Conservation (phyloP, 371 early-diverging fungal species). For the Nematocida major region DNA sequence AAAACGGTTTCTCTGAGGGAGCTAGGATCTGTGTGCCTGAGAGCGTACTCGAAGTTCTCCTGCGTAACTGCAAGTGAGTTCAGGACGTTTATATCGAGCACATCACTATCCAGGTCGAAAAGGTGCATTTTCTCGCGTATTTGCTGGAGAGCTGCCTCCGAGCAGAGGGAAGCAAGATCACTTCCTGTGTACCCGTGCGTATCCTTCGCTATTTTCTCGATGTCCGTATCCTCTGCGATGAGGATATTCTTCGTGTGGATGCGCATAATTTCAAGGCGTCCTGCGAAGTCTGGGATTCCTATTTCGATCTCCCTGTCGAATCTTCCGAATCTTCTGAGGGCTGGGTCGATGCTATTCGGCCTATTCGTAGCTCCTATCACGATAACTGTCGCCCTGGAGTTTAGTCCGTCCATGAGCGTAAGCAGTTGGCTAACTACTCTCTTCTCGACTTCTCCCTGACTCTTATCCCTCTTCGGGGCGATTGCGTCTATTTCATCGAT, state of each 20-base stretch:
- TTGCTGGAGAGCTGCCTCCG: conserved; percentile 99
- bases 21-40: conserved; percentile 91
- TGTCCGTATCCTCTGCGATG: conserved; percentile 81
- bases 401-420: conserved; percentile 97
- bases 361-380: conserved; percentile 93
- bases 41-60: conserved; percentile 91
- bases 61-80: conserved; percentile 92
- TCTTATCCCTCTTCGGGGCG: conserved; percentile 98
- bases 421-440: conserved; percentile 95
- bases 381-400: conserved; percentile 88
- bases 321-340: conserved; percentile 86
- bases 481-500: conserved; percentile 99
- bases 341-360: conserved; percentile 92
- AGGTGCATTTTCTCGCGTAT: conserved; percentile 89
- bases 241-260: conserved; percentile 99
- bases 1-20: conserved; percentile 97
- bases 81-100: conserved; percentile 89
- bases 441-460: conserved; percentile 96
- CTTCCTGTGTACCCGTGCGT: conserved; percentile 97
- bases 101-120: conserved; percentile 95
- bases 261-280: conserved; percentile 91
- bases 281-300: conserved; percentile 96
- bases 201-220: conserved; percentile 90
- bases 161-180: conserved; percentile 94
- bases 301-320: conserved; percentile 98